Evolutionary conservation across 169 alveolate genomes (phyloP).

Genomic region (Cryptosporidium bovis): DNA sequence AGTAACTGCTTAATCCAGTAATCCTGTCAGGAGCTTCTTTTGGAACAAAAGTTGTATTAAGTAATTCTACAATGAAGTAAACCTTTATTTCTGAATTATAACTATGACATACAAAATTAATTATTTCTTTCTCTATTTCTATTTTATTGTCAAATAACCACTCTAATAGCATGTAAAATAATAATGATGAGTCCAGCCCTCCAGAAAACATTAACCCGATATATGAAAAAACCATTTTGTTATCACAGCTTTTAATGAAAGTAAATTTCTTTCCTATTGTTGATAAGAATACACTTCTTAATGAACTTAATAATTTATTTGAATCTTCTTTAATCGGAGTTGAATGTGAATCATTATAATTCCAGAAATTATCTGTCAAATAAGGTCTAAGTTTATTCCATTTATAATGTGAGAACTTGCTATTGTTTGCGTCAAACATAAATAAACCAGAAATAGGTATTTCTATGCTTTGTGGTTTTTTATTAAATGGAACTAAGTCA

Average conservation of each 20-base stretch:
- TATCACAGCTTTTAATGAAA: background rate
- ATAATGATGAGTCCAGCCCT: slow-evolving; percentile 74
- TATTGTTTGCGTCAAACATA: slow-evolving; percentile 4
- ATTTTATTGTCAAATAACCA: slow-evolving; percentile 11
- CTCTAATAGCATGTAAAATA: slow-evolving; percentile 47
- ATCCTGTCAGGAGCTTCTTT: slow-evolving; percentile 72
- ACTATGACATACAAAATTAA: background rate
- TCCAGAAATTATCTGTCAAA: slow-evolving; percentile 7
- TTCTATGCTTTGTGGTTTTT: slow-evolving; percentile 35
- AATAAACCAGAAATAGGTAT: slow-evolving; percentile 28
- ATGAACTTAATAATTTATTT: slow-evolving; percentile 4
- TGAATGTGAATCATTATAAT: slow-evolving; percentile 6
- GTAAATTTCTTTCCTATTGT: slow-evolving; percentile 22
- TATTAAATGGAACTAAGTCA: slow-evolving; percentile 2
- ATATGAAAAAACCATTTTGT: background rate
- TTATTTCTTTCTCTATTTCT: background rate
- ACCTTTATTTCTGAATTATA: background rate
- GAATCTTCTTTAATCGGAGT: background rate
- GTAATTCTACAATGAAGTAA: slow-evolving; percentile 40
- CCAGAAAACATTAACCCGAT: slow-evolving; percentile 75
- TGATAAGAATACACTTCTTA: slow-evolving; percentile 7
- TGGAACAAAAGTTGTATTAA: slow-evolving; percentile 56
- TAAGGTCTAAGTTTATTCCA: slow-evolving; percentile 30
- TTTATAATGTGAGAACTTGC: background rate
- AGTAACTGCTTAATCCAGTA: slow-evolving; percentile 53